Evolutionary conservation across 2,329 filamentous ascomycete species (phyloP), one percentile per base, ranked within the genome.

Genomic region (Xylaria sp.): DNA sequence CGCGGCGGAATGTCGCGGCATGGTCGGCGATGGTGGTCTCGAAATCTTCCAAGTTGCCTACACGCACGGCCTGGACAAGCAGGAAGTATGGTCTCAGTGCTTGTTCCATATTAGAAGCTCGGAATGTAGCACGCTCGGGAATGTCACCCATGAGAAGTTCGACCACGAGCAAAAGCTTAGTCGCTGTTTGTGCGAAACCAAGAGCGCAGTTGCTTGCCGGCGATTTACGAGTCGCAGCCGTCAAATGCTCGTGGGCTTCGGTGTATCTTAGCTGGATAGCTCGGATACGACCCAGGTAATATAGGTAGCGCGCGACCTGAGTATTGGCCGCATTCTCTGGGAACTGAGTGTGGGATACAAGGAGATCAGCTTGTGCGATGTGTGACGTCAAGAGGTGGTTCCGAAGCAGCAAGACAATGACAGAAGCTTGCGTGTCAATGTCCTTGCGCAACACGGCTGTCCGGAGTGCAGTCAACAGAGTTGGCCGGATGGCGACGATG

Each of bases 81-180:
- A 94, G 83, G 78, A 99, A 91, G 82, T 99, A 99, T 2, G 95
- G 94, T 75, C 94, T 89, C 65, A 99, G 85, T 17, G 94, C 88
- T 69, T 89, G 87, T 81, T 98, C 95, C 72, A 98, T 87, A 60
- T 88, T 89, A 1, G 93, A 87, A 74, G 95, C 92, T 61, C 95
- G 91, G 87, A 99, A 99, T 59, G 94, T 90, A 15, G 93, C 91
- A 63, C 95, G 92, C 73, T 98, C 94, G 31, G 95, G 95, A 69
- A 99, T 99, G 74, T 99, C 95, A 67, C 95, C 95, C 95, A 99
- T 99, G 67, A 99, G 82, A 64, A 99, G 83, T 82, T 99, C 94
- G 12, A 99, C 95, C 19, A 99, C 93, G 45, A 98, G 87, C 67
- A 98, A 83, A n/a, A 98, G 86, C 84, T 99, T 99, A 68, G 92